phyloP scores from a whole-genome alignment of 306 rosid genomes.

The Biancaea sappan region DNA sequence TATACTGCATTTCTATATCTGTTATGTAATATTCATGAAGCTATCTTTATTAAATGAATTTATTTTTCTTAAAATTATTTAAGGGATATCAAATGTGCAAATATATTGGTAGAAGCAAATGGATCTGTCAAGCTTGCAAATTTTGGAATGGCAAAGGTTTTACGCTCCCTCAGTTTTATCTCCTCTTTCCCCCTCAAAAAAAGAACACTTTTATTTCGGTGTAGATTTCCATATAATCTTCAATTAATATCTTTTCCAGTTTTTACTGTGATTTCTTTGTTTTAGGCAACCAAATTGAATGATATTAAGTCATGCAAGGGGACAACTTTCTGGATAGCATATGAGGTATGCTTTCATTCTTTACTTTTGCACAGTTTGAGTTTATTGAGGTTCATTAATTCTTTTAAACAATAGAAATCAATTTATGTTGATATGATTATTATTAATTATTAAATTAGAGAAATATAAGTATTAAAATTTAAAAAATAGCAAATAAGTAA shows the following conservation, averaged over 20 bases:
- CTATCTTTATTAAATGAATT: constrained; percentile 28
- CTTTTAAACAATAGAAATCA: no score
- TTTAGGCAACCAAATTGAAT: constrained; percentile 77
- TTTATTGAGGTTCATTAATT: constrained; percentile 22
- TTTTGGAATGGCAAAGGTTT: constrained; percentile 98
- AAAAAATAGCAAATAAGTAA: no score
- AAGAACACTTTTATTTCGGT: constrained; percentile 16
- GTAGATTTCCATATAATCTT: constrained; percentile 17
- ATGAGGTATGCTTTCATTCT: constrained; percentile 76
- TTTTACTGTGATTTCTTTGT: constrained; percentile 26
- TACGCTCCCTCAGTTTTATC: constrained; percentile 23
- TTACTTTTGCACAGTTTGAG: constrained; percentile 16
- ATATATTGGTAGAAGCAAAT: constrained; percentile 84
- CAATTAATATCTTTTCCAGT: constrained; percentile 22
- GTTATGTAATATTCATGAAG: constrained; percentile 23
- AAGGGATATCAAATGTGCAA: constrained; percentile 98
- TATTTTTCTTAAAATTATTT: constrained; percentile 20
- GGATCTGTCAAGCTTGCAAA: constrained; percentile 98
- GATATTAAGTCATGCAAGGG: constrained; percentile 85
- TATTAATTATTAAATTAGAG: no score
- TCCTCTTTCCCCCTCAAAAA: no score
- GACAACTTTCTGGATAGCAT: constrained; percentile 97
- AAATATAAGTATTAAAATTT: no score
- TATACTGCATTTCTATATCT: constrained; percentile 7
- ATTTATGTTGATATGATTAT: no score